Percentiles rank a stretch among this genome's conserved stretches.
phyloP scores from a whole-genome alignment of 2,329 filamentous ascomycete species.

The Fusarium heterosporum region DNA sequence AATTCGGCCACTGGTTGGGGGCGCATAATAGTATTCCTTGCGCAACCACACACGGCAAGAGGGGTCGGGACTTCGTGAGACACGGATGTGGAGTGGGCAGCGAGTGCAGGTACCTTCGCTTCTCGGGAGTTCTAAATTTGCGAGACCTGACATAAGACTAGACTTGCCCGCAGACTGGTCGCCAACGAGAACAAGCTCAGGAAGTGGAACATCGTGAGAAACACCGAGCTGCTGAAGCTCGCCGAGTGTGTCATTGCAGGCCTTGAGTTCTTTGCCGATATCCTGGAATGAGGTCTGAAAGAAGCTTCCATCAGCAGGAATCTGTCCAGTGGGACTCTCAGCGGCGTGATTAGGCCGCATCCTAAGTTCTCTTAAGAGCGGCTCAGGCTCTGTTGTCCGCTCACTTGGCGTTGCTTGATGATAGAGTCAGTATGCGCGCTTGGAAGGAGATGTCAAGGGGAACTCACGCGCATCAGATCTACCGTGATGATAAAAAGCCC shows the following conservation, averaged over 20 bases:
- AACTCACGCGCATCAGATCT: slow-evolving; percentile 57
- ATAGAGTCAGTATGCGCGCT: slow-evolving; percentile 18
- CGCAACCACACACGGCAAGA: slow-evolving; percentile 75
- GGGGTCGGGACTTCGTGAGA: slow-evolving; percentile 71
- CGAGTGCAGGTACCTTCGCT: slow-evolving; percentile 80
- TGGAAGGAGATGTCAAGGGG: background rate
- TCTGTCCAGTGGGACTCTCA: slow-evolving; percentile 43
- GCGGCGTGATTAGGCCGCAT: slow-evolving; percentile 42
- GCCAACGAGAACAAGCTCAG: slow-evolving; percentile 84
- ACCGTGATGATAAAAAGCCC: slow-evolving; percentile 45
- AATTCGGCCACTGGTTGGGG: slow-evolving; percentile 54
- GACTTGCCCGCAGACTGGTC: slow-evolving; percentile 90
- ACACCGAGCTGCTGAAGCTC: slow-evolving; percentile 79
- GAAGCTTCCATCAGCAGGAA: slow-evolving; percentile 52
- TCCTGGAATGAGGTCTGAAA: slow-evolving; percentile 60
- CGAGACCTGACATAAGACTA: slow-evolving; percentile 72
- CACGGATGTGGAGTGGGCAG: slow-evolving; percentile 83
- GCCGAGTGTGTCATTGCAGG: slow-evolving; percentile 73
- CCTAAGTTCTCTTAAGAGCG: slow-evolving; percentile 55
- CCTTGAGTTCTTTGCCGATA: slow-evolving; percentile 72
- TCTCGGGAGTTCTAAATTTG: slow-evolving; percentile 77
- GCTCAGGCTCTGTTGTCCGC: slow-evolving; percentile 51
- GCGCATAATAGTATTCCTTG: slow-evolving; percentile 70
- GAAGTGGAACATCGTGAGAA: slow-evolving; percentile 75
- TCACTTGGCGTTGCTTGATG: slow-evolving; percentile 55